A percentile compares a stretch with the other conserved stretches of the same genome.
These are phyloP conservation scores for Lasiodiplodia sp. DNA, from an alignment of 2,329 filamentous ascomycete genomes.

Conservation along the genomic window DNA sequence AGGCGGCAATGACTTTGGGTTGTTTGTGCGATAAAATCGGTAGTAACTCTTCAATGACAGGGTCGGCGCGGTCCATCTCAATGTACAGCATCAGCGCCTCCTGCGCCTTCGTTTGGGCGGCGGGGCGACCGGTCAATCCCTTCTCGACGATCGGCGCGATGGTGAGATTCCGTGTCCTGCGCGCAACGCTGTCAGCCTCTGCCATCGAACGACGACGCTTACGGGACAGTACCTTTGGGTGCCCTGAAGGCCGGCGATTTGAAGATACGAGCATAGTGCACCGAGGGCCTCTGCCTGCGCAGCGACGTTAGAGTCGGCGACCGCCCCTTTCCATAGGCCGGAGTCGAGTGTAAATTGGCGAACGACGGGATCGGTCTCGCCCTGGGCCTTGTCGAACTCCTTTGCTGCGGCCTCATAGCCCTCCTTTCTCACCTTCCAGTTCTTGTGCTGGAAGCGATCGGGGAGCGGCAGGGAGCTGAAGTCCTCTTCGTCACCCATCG, in stretches of 20 bases:
- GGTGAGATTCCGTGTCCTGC: slow-evolving; percentile 75
- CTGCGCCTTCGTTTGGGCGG: slow-evolving; percentile 84
- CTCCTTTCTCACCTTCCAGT: slow-evolving; percentile 96
- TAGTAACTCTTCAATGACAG: slow-evolving; percentile 88
- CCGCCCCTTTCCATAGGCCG: slow-evolving; percentile 88
- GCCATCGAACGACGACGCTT: neutral
- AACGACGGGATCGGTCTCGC: slow-evolving; percentile 86
- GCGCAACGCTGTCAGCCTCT: slow-evolving; percentile 33
- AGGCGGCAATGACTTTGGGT: slow-evolving; percentile 83
- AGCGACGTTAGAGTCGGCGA: slow-evolving; percentile 93
- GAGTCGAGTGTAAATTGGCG: slow-evolving; percentile 86
- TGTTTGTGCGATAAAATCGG: slow-evolving; percentile 86
- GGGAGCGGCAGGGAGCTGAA: slow-evolving; percentile 78
- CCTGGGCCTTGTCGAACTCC: slow-evolving; percentile 82
- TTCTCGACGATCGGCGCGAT: slow-evolving; percentile 88
- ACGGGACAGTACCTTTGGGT: slow-evolving; percentile 66
- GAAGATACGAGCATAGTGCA: slow-evolving; percentile 88
- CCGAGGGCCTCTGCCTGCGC: slow-evolving; percentile 92
- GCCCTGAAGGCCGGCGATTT: slow-evolving; percentile 83
- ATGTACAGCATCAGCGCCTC: slow-evolving; percentile 89
- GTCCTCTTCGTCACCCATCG: slow-evolving; percentile 88
- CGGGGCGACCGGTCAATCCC: slow-evolving; percentile 83
- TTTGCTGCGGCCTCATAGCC: slow-evolving; percentile 93
- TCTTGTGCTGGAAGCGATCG: slow-evolving; percentile 87
- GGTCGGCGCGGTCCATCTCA: slow-evolving; percentile 84